Percentiles rank a stretch among this genome's conserved stretches.
Conservation (phyloP, 1,139 yeast species). For the Debaryomycetaceae sp. region DNA sequence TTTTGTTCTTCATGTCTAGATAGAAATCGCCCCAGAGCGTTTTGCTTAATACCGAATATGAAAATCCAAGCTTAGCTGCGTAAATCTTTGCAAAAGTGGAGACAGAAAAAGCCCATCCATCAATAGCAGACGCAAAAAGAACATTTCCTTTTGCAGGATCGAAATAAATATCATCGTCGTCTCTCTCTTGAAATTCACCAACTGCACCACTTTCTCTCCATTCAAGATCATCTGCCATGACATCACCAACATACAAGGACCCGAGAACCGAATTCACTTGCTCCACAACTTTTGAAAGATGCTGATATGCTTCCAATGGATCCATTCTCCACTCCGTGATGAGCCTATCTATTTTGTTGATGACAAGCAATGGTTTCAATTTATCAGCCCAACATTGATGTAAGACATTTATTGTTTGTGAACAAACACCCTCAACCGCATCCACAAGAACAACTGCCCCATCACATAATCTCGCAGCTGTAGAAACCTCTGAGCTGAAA, state of each 20-base stretch:
- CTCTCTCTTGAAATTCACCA: constrained; percentile 67
- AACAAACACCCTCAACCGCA: constrained; percentile 97
- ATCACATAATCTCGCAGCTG: constrained; percentile 93
- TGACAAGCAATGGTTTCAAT: constrained; percentile 81
- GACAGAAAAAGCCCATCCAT: constrained; percentile 97
- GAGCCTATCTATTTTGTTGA: constrained; percentile 89
- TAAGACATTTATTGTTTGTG: constrained; percentile 91
- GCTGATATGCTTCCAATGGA: constrained; percentile 82
- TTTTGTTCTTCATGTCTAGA: constrained; percentile 85
- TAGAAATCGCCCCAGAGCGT: constrained; percentile 97
- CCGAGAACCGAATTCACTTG: constrained; percentile 96
- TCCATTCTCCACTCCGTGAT: constrained; percentile 77
- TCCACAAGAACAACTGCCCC: constrained; percentile 95
- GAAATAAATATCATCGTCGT: constrained; percentile 83
- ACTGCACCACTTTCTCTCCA: constrained; percentile 68
- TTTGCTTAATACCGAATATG: constrained; percentile 71
- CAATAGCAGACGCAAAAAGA: constrained; percentile 89
- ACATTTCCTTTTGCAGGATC: constrained; percentile 90
- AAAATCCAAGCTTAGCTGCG: constrained; percentile 81
- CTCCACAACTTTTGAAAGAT: constrained; percentile 73
- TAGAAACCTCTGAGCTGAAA: constrained; percentile 92
- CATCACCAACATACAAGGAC: constrained; percentile 86
- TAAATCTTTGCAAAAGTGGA: constrained; percentile 86
- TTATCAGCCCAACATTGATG: constrained; percentile 96
- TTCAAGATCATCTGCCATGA: constrained; percentile 83